phyloP scores from a whole-genome alignment of 169 alveolate species.

The Amoebophrya sp. region DNA sequence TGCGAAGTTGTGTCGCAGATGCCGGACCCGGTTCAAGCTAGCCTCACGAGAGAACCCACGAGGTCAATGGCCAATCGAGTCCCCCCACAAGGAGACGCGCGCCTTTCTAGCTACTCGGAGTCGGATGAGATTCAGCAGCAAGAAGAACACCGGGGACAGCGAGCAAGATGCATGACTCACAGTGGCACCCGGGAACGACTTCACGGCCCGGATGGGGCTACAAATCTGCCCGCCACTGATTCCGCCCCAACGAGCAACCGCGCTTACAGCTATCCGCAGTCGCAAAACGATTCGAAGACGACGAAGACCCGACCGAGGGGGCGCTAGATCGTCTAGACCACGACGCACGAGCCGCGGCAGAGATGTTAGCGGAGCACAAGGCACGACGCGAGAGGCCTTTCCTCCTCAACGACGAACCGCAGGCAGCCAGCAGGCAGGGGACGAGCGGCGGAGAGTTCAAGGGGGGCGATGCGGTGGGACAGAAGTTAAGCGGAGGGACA shows the following conservation, averaged over 20 bases:
- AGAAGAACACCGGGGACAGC: neutral
- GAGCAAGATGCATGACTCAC: neutral
- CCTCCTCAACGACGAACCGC: neutral
- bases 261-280: neutral
- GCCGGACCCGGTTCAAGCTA: neutral
- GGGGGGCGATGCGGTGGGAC: neutral
- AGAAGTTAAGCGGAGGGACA: neutral
- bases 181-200: neutral
- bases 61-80: neutral
- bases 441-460: neutral
- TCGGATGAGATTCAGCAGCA: neutral
- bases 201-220: neutral
- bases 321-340: neutral
- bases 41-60: neutral
- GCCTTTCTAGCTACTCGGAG: neutral
- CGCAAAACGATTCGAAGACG: neutral
- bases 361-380: neutral
- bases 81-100: neutral
- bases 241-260: neutral
- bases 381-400: neutral
- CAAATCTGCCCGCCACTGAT: neutral
- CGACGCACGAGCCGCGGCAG: neutral
- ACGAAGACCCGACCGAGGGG: neutral
- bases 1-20: neutral
- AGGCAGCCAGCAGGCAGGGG: neutral